Conservation (phyloP, 768 basidiomycete species). For the Tricholoma sp. region DNA sequence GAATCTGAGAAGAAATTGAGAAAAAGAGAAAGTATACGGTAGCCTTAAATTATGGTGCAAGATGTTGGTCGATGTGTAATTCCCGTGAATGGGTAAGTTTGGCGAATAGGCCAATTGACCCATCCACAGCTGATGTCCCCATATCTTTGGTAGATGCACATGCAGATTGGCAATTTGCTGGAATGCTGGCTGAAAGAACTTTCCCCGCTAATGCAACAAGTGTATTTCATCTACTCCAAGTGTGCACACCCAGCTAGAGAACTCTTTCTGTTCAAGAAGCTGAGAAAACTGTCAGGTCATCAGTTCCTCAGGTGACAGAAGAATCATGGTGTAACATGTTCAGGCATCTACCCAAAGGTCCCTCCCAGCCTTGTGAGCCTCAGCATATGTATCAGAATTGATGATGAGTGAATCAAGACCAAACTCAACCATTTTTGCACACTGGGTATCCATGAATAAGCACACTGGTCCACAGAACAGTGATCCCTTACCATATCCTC, state of each 20-base stretch:
- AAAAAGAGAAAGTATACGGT: too few species aligned
- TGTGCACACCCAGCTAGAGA: neutral
- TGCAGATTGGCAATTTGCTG: neutral
- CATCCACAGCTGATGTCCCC: neutral
- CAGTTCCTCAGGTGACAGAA: conserved; percentile 1
- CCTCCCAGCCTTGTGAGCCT: neutral
- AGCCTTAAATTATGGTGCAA: too few species aligned
- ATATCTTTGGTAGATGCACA: neutral
- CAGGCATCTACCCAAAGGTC: conserved; percentile 2
- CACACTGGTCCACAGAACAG: too few species aligned
- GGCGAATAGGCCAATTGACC: too few species aligned
- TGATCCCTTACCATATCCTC: too few species aligned
- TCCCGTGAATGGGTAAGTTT: too few species aligned
- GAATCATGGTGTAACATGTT: neutral
- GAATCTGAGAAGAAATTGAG: too few species aligned
- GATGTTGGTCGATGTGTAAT: too few species aligned
- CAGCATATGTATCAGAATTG: neutral
- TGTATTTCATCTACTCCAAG: conserved; percentile 4
- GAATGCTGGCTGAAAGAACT: neutral
- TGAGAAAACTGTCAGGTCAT: neutral
- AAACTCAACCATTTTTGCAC: too few species aligned
- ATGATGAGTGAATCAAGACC: too few species aligned
- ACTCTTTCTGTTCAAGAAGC: conserved; percentile 1
- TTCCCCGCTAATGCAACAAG: conserved; percentile 1
- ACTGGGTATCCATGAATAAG: too few species aligned